Base-by-base conservation (phyloP, 176 grass and related monocot genomes). In the Zoysia pacifica region DNA sequence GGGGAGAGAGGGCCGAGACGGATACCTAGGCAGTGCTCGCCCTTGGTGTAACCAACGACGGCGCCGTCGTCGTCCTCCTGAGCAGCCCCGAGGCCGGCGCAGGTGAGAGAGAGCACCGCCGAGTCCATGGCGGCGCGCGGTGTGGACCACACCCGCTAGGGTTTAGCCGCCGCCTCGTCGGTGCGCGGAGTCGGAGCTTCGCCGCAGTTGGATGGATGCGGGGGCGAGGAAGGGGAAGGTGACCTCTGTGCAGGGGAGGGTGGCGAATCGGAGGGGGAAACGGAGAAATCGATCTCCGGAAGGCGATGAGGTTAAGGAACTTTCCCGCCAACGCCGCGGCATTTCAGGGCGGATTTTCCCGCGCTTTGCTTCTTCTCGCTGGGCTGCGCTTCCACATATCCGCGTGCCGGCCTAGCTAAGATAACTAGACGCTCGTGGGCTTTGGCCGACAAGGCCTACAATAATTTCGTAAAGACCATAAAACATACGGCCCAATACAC, bases 21-120 rank as follows among this genome's bases (percentile, higher is more conserved):
- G 37, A 37, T 70, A 93, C 93, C 93, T 82, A 97, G 77, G 83
- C 93, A 97, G 59, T 85, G 84, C 0, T 93, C 93, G 47, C 96
- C 81, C 65, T 86, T 95, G 14, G 79, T 69, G 86, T 98, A 98
- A 51, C 92, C 90, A 16, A 85, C 64, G 54, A 89, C 62, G 46
- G 65, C 68, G 16, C 90, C 90, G 6, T 69, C 89, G 1, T 92
- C 92, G 66, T 86, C 91, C 78, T 85, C 88, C 62, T 93, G 59
- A 2, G 75, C 16, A 54, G 65, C 83, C 10, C 83, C 83, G 54
- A 81, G 83, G 55, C 82, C 86, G 37, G 89, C 85, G 65, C 85
- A 91, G 80, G 83, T 83, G 48, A 90, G 86, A 40, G 79, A 93
- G 35, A 93, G 88, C 77, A 77, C 15, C 68, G 83, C 83, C 81